Base-by-base conservation (phyloP, 139 green algal genomes). In the Coelastrella sp. region DNA sequence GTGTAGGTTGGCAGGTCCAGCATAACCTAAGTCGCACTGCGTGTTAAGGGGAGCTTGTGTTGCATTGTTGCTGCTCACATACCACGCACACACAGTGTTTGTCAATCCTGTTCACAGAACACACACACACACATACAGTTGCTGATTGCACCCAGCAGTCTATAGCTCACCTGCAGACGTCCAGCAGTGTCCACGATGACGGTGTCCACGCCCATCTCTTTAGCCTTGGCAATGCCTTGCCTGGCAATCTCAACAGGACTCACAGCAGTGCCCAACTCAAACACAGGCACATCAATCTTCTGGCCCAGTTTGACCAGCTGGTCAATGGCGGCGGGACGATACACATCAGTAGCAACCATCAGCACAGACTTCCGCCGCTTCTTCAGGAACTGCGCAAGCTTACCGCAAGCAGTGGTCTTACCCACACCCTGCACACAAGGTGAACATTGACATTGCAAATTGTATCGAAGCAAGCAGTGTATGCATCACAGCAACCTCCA, bases 141-240 rank as follows among this genome's bases (percentile, higher is more conserved):
- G 63, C 4, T 1, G 63, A 70, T 0, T 70, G 63, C 12, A 20
- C 0, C 11, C 63, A 70, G 63, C 12, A 70, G 14, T 19, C 24
- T 11, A 15, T 24, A 76, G 20, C 91, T 73, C 61, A 97, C 94
- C 92, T 98, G 96, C 87, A 99, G 94, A 8, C 98, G 95, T 0
- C 98, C 98, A 4, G 98, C 98, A 15, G 98, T 99, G 94, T 99
- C 98, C 0, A 99, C 93, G 89, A 99, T 99, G 27, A 99, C 92
- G 0, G 94, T 94, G 79, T 99, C 98, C 66, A 93, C 93, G 12
- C 94, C 94, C 59, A 95, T 89, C 22, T 88, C 60, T 68, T 93
- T 95, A 7, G 92, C 98, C 92, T 98, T 94, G 68, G 91, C 94
- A 80, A 99, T 82, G 6, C 96, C 98, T 75, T 92, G 74, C 78